Evolutionary conservation across 2,329 filamentous ascomycete species (phyloP).

Genomic region (Aureobasidium sp.): DNA sequence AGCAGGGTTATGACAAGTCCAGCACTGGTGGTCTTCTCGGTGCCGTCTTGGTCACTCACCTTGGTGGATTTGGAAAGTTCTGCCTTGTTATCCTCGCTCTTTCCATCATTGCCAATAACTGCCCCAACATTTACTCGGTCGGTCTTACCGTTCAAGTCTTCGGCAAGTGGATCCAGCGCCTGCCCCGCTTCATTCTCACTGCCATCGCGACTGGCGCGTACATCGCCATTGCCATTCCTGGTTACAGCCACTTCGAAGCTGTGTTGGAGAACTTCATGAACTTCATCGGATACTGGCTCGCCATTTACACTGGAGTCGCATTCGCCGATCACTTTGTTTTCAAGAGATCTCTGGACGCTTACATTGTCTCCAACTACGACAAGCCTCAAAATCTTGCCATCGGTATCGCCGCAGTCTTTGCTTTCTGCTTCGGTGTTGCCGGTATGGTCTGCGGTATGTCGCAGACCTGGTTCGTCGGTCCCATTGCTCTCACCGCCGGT

Average conservation of each 20-base stretch:
- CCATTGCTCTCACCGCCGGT: conserved; percentile 54
- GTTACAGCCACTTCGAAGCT: conserved; percentile 55
- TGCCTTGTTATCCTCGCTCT: conserved; percentile 43
- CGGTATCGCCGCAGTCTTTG: conserved; percentile 53
- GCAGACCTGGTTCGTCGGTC: conserved; percentile 59
- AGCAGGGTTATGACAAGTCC: conserved; percentile 45
- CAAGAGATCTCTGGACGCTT: conserved; percentile 52
- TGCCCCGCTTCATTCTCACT: conserved; percentile 63
- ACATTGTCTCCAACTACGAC: conserved; percentile 52
- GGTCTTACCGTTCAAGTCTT: conserved; percentile 60
- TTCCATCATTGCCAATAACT: conserved; percentile 38
- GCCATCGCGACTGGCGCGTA: conserved; percentile 54
- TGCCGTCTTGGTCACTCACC: conserved; percentile 52
- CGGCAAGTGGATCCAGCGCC: conserved; percentile 46
- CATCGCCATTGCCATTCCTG: conserved; percentile 61
- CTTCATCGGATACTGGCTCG: conserved; percentile 58
- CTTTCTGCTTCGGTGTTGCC: conserved; percentile 55
- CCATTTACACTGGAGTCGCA: conserved; percentile 61
- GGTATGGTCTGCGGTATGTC: conserved; percentile 64
- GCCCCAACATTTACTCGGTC: conserved; percentile 52
- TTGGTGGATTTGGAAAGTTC: conserved; percentile 64
- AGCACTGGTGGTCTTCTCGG: conserved; percentile 60
- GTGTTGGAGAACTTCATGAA: conserved; percentile 57
- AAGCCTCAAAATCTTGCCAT: conserved; percentile 50
- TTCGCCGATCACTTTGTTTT: conserved; percentile 62